These are phyloP conservation scores for Beverwykella pulmonaria DNA, from an alignment of 495 filamentous ascomycete genomes.

Conservation along the genomic window DNA sequence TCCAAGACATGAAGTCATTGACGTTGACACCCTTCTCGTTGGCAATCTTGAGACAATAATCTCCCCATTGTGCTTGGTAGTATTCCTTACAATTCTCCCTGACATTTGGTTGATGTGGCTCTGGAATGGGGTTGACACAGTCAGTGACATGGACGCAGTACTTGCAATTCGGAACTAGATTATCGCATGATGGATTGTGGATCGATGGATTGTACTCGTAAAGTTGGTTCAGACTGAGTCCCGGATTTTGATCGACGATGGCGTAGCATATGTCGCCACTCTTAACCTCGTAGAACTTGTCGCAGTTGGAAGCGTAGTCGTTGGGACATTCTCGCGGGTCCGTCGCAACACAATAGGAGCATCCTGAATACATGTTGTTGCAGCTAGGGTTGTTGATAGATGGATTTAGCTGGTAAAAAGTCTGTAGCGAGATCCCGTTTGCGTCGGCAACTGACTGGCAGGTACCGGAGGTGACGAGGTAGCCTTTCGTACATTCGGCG, in stretches of 20 bases:
- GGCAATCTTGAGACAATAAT: neutral
- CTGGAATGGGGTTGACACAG: neutral
- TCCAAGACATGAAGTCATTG: neutral
- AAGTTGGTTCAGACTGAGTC: neutral
- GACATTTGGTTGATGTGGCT: slow-evolving; percentile 1
- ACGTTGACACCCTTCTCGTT: neutral
- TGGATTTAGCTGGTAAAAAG: neutral
- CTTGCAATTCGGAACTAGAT: neutral
- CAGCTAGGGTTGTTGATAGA: neutral
- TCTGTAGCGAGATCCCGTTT: neutral
- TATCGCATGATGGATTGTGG: neutral
- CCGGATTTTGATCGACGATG: neutral
- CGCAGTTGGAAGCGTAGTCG: neutral
- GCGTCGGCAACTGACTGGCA: neutral
- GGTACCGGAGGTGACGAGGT: neutral
- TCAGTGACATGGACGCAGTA: neutral
- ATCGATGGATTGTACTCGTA: neutral
- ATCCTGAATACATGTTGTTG: neutral
- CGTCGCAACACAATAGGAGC: neutral
- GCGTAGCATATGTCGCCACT: neutral
- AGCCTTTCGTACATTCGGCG: neutral
- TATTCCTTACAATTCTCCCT: neutral
- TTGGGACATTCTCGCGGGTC: neutral
- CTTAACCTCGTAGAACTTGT: neutral
- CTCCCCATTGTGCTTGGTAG: neutral